Conservation (phyloP, 2,329 filamentous ascomycete species). For the Leptographium radiaticola region DNA sequence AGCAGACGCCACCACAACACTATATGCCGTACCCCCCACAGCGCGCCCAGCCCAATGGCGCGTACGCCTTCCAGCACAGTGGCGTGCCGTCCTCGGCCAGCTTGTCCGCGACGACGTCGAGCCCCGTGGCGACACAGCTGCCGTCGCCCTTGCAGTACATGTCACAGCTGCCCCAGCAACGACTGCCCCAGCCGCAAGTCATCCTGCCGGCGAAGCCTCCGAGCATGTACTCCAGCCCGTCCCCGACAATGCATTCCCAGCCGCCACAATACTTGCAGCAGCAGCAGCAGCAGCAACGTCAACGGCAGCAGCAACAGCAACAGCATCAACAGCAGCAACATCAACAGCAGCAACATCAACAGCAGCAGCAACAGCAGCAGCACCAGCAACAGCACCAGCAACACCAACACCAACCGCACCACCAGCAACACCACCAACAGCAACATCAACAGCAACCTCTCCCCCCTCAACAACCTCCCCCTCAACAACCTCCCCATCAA, state of each 20-base stretch:
- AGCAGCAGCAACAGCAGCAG: constrained; percentile 11
- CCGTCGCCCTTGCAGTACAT: constrained; percentile 8
- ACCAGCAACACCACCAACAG: not conserved
- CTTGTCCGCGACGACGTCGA: constrained; percentile 2
- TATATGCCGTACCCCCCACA: constrained; percentile 7
- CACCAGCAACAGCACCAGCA: constrained; percentile 10
- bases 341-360: constrained; percentile 11
- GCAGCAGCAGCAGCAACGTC: constrained; percentile 13
- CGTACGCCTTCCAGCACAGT: constrained; percentile 5
- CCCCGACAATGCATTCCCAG: constrained; percentile 11
- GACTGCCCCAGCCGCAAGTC: constrained; percentile 1
- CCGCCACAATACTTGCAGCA: constrained; percentile 14
- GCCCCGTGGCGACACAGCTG: not conserved
- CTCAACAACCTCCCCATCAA: not conserved
- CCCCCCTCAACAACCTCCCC: no score
- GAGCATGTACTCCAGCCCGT: constrained; percentile 6
- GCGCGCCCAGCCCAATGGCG: not conserved
- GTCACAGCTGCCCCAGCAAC: constrained; percentile 3
- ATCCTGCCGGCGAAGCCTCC: constrained; percentile 1
- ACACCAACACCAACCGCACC: constrained; percentile 9
- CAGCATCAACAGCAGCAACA: constrained; percentile 14
- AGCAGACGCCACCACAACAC: not conserved
- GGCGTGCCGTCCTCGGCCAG: constrained; percentile 1
- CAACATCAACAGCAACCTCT: constrained; percentile 8
- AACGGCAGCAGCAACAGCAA: constrained; percentile 15